phyloP scores from a whole-genome alignment of 495 filamentous ascomycete genomes.

The Aspergillus baeticus region DNA sequence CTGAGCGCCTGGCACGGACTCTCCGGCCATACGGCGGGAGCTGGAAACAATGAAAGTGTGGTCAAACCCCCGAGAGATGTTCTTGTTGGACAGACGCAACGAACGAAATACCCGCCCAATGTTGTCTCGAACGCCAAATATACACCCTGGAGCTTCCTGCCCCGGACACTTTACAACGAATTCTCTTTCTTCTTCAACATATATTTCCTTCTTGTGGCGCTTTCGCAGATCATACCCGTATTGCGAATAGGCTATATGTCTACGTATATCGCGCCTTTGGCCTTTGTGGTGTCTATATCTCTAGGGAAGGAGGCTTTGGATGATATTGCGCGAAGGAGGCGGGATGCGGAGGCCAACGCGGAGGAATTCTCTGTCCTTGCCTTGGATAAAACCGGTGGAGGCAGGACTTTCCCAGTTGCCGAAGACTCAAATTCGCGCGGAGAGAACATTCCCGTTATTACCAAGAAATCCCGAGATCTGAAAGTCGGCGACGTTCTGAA shows the following conservation, averaged over 20 bases:
- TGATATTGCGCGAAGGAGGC: conserved; percentile 78
- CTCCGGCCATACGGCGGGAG: conserved; percentile 12
- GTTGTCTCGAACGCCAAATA: conserved; percentile 97
- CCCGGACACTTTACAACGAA: conserved; percentile 93
- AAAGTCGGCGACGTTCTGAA: conserved; percentile 95
- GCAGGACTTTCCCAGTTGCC: conserved; percentile 17
- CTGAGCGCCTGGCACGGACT: conserved; percentile 19
- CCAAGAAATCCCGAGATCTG: conserved; percentile 81
- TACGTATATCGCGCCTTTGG: conserved; percentile 90
- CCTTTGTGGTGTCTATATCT: conserved; percentile 87
- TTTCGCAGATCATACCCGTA: conserved; percentile 87
- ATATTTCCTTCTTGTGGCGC: conserved; percentile 92
- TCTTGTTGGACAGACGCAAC: conserved; percentile 41
- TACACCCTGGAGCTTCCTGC: conserved; percentile 92
- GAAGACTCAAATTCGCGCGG: conserved; percentile 1
- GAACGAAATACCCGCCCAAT: conserved; percentile 59
- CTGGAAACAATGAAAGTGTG: conserved; percentile 21
- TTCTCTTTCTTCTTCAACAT: conserved; percentile 99
- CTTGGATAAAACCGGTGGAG: conserved; percentile 46
- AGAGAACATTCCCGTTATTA: conserved; percentile 50
- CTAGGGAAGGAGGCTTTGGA: conserved; percentile 95
- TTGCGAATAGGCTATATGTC: conserved; percentile 91
- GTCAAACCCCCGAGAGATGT: conserved; percentile 42
- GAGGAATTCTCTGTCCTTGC: conserved; percentile 81
- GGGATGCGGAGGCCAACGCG: conserved; percentile 92